Percentiles rank a stretch among this genome's conserved stretches.
Conservation (phyloP, 148 eudicot species). For the Vaccinium macrocarpon region DNA sequence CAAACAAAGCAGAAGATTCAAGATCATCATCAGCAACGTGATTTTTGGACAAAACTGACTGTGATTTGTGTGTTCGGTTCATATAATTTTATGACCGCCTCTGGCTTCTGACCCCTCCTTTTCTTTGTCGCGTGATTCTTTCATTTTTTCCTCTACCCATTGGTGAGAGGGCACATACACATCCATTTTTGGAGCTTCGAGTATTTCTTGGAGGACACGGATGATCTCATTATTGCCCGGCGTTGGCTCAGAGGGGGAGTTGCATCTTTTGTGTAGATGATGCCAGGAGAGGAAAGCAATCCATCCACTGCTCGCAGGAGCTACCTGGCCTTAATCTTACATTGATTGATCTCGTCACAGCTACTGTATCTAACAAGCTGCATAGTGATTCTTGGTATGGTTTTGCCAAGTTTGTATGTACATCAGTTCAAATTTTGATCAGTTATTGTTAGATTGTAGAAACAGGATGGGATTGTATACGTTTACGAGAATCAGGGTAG, state of each 20-base stretch:
- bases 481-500: slow-evolving; percentile 4
- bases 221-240: slow-evolving; percentile 34
- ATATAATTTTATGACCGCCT: slow-evolving; percentile 19
- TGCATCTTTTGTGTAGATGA: slow-evolving; percentile 39
- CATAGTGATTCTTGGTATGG: slow-evolving; percentile 10
- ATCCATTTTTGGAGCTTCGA: slow-evolving; percentile 33
- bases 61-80: slow-evolving; percentile 17
- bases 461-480: slow-evolving; percentile 10
- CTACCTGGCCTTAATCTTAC: slow-evolving; percentile 22
- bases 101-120: slow-evolving; percentile 29
- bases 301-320: slow-evolving; percentile 19
- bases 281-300: slow-evolving; percentile 2
- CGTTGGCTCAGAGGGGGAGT: slow-evolving; percentile 25
- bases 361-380: slow-evolving; percentile 64
- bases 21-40: slow-evolving; percentile 52
- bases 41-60: slow-evolving; percentile 10
- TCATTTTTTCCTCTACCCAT: slow-evolving; percentile 50
- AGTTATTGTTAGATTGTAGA: not conserved
- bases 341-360: slow-evolving; percentile 22
- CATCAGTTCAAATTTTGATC: not conserved
- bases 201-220: slow-evolving; percentile 25
- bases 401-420: slow-evolving; percentile 17
- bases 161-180: slow-evolving; percentile 29
- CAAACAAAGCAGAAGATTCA: slow-evolving; percentile 60
- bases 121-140: slow-evolving; percentile 34